Conservation (phyloP, 2,329 filamentous ascomycete genomes). For the Penicillium sp. region DNA sequence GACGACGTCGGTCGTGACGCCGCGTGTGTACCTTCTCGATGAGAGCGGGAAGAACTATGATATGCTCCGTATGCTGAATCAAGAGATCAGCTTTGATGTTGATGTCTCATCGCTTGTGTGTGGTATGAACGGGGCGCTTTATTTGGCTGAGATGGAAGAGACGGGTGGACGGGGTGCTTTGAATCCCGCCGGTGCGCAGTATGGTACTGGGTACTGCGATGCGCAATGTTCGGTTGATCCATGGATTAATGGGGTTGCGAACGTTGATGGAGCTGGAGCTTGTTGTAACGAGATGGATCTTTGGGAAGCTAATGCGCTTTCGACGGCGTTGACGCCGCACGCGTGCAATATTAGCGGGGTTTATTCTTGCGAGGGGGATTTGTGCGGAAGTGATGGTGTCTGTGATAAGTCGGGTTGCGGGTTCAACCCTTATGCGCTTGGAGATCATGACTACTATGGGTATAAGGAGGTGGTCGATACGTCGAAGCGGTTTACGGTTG, state of each 20-base stretch:
- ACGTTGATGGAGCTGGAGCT: conserved; percentile 53
- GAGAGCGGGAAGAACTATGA: conserved; percentile 60
- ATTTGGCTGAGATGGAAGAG: conserved; percentile 60
- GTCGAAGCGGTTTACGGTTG: conserved; percentile 59
- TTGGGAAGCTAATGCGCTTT: conserved; percentile 66
- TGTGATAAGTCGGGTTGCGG: conserved; percentile 69
- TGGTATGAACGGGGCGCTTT: conserved; percentile 69
- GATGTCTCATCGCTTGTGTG: conserved; percentile 68
- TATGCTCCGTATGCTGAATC: conserved; percentile 61
- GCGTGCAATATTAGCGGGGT: conserved; percentile 55
- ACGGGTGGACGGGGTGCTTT: conserved; percentile 57
- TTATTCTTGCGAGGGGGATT: conserved; percentile 48
- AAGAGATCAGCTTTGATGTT: conserved; percentile 70
- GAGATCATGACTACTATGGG: conserved; percentile 62
- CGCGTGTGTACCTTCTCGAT: conserved; percentile 61
- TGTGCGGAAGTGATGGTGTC: conserved; percentile 52
- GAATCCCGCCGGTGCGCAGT: conserved; percentile 56
- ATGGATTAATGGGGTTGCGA: conserved; percentile 56
- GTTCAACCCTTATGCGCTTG: conserved; percentile 66
- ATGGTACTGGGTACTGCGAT: conserved; percentile 64
- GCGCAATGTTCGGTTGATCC: conserved; percentile 52
- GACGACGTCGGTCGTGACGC: conserved; percentile 39
- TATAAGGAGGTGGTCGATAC: conserved; percentile 58
- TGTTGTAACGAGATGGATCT: conserved; percentile 69
- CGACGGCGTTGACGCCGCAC: conserved; percentile 64